Evolutionary conservation across 2,329 filamentous ascomycete species (phyloP).

Genomic region (Penicillium psychrosexuale): DNA sequence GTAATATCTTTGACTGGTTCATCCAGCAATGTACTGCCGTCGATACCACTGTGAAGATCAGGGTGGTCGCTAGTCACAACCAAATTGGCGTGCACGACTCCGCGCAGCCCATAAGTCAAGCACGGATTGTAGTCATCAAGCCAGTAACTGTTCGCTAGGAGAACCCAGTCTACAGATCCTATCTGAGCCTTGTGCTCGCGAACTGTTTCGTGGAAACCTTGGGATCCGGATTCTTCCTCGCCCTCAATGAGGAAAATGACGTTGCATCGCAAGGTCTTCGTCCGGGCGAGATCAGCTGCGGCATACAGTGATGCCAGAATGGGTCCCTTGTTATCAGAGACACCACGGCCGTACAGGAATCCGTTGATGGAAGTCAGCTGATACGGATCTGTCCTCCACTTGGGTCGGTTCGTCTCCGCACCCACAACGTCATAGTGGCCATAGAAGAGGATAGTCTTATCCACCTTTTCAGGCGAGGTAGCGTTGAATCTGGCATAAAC

Average conservation of each 20-base stretch:
- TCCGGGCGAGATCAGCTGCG: conserved; percentile 80
- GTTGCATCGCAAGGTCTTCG: conserved; percentile 80
- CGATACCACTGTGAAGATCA: conserved; percentile 94
- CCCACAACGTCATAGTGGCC: conserved; percentile 97
- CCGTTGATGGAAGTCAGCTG: conserved; percentile 84
- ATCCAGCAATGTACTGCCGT: conserved; percentile 84
- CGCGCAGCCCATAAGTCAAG: conserved; percentile 87
- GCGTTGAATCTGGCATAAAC: conserved; percentile 87
- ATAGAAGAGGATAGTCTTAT: conserved; percentile 92
- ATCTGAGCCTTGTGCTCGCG: conserved; percentile 77
- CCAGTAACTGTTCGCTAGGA: conserved; percentile 98
- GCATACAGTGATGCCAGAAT: conserved; percentile 92
- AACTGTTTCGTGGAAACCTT: conserved; percentile 83
- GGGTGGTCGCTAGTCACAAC: conserved; percentile 81
- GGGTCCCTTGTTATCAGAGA: conserved; percentile 96
- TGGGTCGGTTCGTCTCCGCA: conserved; percentile 75
- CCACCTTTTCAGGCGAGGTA: conserved; percentile 59
- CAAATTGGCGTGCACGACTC: conserved; percentile 89
- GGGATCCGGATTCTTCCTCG: conserved; percentile 91
- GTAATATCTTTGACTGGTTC: conserved; percentile 92
- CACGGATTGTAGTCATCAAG: conserved; percentile 93
- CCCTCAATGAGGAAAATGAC: conserved; percentile 94
- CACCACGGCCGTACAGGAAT: conserved; percentile 91
- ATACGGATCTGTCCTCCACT: conserved; percentile 88
- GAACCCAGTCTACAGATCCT: conserved; percentile 87